phyloP scores from a whole-genome alignment of 2,329 filamentous ascomycete species.

The Calonectria hongkongensis region DNA sequence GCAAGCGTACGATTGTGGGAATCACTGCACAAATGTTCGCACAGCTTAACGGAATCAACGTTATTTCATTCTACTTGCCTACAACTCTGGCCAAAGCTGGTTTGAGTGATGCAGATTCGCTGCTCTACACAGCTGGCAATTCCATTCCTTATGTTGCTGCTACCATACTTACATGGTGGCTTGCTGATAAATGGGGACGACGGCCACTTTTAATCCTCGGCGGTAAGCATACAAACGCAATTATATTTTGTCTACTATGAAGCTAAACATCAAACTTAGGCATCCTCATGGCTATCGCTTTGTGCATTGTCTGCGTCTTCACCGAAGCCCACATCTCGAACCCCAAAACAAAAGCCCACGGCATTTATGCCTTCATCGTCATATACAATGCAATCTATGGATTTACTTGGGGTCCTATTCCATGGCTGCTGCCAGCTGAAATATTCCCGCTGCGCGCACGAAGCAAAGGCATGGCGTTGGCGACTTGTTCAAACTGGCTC shows the following conservation, averaged over 20 bases:
- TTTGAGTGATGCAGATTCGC: slow-evolving; percentile 60
- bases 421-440: slow-evolving; percentile 59
- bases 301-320: slow-evolving; percentile 62
- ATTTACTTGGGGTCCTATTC: slow-evolving; percentile 62
- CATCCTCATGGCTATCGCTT: slow-evolving; percentile 41
- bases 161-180: slow-evolving; percentile 62
- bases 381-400: slow-evolving; percentile 54
- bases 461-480: slow-evolving; percentile 63
- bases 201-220: slow-evolving; percentile 60
- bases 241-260: neutral
- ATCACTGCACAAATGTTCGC: slow-evolving; percentile 64
- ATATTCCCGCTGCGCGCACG: slow-evolving; percentile 60
- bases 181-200: slow-evolving; percentile 63
- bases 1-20: slow-evolving; percentile 63
- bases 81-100: slow-evolving; percentile 60
- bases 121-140: slow-evolving; percentile 63
- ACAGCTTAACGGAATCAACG: slow-evolving; percentile 64
- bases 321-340: slow-evolving; percentile 56
- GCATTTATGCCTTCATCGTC: slow-evolving; percentile 62
- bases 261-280: neutral
- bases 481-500: slow-evolving; percentile 62
- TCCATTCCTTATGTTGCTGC: slow-evolving; percentile 63
- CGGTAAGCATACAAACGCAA: slow-evolving; percentile 22
- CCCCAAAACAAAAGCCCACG: slow-evolving; percentile 57
- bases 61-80: slow-evolving; percentile 65